A percentile compares a stretch with the other conserved stretches of the same genome.
These are phyloP conservation scores for Backusella tuberculispora DNA, from an alignment of 192 early-diverging fungal species.

Conservation along the genomic window DNA sequence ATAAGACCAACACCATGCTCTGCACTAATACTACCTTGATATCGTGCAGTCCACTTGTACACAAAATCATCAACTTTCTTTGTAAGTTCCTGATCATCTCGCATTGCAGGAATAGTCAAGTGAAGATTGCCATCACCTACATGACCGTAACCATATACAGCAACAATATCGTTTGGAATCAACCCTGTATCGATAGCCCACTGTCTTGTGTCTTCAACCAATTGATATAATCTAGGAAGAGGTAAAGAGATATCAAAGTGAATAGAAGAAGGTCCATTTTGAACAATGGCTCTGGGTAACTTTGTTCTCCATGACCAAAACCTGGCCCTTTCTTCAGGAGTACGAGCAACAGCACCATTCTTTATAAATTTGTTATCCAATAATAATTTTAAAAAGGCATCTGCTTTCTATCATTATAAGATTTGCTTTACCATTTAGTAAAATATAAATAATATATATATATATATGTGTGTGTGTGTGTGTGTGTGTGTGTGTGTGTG, in stretches of 20 bases:
- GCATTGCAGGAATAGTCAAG: conserved; percentile 76
- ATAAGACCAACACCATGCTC: conserved; percentile 87
- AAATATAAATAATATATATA: neutral
- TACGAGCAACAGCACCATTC: conserved; percentile 90
- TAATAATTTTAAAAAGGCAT: conserved; percentile 69
- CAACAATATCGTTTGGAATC: conserved; percentile 54
- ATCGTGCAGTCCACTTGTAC: conserved; percentile 80
- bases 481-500: too few species aligned
- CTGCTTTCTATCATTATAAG: conserved; percentile 65
- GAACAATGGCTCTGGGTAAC: conserved; percentile 87
- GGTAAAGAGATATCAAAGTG: conserved; percentile 95
- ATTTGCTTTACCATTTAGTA: neutral
- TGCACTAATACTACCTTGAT: conserved; percentile 74
- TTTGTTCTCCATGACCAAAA: conserved; percentile 92
- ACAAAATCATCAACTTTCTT: conserved; percentile 83
- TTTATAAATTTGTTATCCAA: conserved; percentile 68
- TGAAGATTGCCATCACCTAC: conserved; percentile 97
- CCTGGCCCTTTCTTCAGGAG: conserved; percentile 56
- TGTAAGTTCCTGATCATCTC: conserved; percentile 21
- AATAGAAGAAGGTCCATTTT: conserved; percentile 83
- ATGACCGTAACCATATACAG: conserved; percentile 94
- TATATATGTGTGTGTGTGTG: too few species aligned
- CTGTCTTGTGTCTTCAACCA: conserved; percentile 73
- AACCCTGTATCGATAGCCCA: conserved; percentile 62
- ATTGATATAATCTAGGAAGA: conserved; percentile 78